Evolutionary conservation across 139 green algal species (phyloP).

Genomic region (Protoeuglena noctilucae): DNA sequence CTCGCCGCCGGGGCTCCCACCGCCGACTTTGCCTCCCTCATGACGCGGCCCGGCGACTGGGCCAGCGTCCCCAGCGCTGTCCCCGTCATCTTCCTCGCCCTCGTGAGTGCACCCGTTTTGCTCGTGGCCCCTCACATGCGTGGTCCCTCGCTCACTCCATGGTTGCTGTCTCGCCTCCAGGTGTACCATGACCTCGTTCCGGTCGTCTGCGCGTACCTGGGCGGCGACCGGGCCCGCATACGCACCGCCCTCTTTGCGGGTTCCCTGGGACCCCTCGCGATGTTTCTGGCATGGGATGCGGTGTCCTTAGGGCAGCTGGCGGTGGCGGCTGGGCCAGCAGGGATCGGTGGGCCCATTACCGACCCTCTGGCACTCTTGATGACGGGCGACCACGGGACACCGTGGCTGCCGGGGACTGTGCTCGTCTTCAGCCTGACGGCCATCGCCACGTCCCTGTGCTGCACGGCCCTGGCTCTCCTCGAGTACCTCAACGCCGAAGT

Average conservation of each 20-base stretch:
- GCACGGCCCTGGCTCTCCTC: conserved; percentile 28
- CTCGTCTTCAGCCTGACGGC: conserved; percentile 38
- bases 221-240: conserved; percentile 27
- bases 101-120: too few relatives aligned
- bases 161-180: too few relatives aligned
- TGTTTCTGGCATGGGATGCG: conserved; percentile 53
- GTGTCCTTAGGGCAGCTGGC: too few relatives aligned
- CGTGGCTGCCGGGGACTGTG: conserved; percentile 11
- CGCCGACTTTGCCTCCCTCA: conserved; percentile 9
- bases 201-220: conserved; percentile 41
- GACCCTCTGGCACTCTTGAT: conserved; percentile 29
- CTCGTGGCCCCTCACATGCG: too few relatives aligned
- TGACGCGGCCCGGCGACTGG: conserved; percentile 20
- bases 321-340: conserved; percentile 17
- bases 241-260: conserved; percentile 30
- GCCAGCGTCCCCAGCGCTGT: conserved; percentile 14
- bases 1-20: conserved; percentile 11
- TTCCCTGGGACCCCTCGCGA: conserved; percentile 29
- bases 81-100: conserved; percentile 47
- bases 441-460: conserved; percentile 46
- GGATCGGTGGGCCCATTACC: not conserved
- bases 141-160: too few relatives aligned
- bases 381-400: conserved; percentile 2
- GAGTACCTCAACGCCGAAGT: conserved; percentile 24
- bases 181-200: conserved; percentile 65